These are phyloP conservation scores for Penicillium crustosum DNA, from an alignment of 2,329 filamentous ascomycete genomes.

Conservation along the genomic window DNA sequence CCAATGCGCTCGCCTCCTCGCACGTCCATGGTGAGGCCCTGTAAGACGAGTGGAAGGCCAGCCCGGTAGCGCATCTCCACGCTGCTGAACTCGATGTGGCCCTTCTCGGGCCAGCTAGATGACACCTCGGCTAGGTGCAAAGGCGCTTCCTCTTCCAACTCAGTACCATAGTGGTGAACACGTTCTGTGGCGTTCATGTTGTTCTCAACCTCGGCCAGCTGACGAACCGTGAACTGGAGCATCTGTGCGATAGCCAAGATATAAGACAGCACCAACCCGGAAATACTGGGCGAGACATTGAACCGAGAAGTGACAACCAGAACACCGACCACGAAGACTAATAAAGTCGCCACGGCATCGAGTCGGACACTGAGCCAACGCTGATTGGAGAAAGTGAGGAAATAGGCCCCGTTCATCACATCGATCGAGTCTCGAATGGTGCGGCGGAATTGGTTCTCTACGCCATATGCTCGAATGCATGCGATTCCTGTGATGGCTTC, in stretches of 20 bases:
- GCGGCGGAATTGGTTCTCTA: slow-evolving; percentile 70
- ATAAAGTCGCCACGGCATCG: slow-evolving; percentile 76
- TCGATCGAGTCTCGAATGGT: slow-evolving; percentile 75
- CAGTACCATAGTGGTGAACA: slow-evolving; percentile 81
- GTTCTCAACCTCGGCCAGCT: slow-evolving; percentile 94
- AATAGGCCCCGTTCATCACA: slow-evolving; percentile 92
- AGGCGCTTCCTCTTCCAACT: slow-evolving; percentile 86
- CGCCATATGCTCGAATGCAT: slow-evolving; percentile 84
- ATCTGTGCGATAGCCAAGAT: slow-evolving; percentile 91
- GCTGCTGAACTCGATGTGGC: slow-evolving; percentile 73
- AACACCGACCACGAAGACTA: slow-evolving; percentile 87
- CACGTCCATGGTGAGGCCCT: slow-evolving; percentile 57
- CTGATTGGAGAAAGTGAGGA: slow-evolving; percentile 92
- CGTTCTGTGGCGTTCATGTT: slow-evolving; percentile 97
- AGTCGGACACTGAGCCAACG: slow-evolving; percentile 86
- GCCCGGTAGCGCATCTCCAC: slow-evolving; percentile 77
- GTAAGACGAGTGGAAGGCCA: slow-evolving; percentile 70
- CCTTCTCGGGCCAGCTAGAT: slow-evolving; percentile 78
- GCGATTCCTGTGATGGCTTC: slow-evolving; percentile 77
- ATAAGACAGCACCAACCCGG: slow-evolving; percentile 86
- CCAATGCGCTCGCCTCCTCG: slow-evolving; percentile 50
- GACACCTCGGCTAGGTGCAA: slow-evolving; percentile 71
- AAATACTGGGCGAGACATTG: slow-evolving; percentile 77
- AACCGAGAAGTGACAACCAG: slow-evolving; percentile 91
- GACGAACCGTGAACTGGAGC: slow-evolving; percentile 92